Evolutionary conservation across 345 rosid species (phyloP).

Genomic region (Aethionema arabicum): DNA sequence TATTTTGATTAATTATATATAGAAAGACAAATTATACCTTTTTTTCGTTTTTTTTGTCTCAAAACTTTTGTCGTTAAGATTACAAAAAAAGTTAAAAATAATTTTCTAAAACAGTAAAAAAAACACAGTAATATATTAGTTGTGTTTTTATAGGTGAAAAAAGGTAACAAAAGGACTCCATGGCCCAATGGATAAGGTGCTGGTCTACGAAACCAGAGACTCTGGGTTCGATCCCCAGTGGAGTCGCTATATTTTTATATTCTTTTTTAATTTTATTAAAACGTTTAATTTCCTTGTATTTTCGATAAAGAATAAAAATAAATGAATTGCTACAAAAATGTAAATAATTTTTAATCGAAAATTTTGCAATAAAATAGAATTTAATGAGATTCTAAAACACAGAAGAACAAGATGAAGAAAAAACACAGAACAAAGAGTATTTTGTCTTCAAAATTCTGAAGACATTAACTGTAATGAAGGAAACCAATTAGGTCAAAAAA

Average conservation of each 20-base stretch:
- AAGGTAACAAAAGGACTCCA: constrained; percentile 25
- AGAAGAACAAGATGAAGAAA: constrained; percentile 8
- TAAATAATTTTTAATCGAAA: no score
- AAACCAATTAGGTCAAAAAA: constrained; percentile 23
- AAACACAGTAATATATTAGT: no score
- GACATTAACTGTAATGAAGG: constrained; percentile 23
- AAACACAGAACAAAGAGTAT: constrained; percentile 7
- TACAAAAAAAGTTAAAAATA: no score
- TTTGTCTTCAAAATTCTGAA: constrained; percentile 32
- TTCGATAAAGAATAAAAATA: not conserved
- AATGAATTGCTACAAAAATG: not conserved
- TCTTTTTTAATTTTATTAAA: no score
- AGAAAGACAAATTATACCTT: no score
- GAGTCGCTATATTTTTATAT: constrained; percentile 42
- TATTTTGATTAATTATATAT: no score
- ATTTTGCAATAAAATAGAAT: not conserved
- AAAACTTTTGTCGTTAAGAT: no score
- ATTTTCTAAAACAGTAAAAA: no score
- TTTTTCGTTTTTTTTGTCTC: no score
- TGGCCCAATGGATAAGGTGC: constrained; percentile 84
- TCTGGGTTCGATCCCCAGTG: constrained; percentile 93
- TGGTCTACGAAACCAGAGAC: constrained; percentile 91
- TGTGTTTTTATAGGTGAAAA: no score
- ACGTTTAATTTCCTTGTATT: no score
- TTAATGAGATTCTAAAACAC: constrained; percentile 6